phyloP scores from a whole-genome alignment of 495 filamentous ascomycete species.

The Hypoxylon perforatum region DNA sequence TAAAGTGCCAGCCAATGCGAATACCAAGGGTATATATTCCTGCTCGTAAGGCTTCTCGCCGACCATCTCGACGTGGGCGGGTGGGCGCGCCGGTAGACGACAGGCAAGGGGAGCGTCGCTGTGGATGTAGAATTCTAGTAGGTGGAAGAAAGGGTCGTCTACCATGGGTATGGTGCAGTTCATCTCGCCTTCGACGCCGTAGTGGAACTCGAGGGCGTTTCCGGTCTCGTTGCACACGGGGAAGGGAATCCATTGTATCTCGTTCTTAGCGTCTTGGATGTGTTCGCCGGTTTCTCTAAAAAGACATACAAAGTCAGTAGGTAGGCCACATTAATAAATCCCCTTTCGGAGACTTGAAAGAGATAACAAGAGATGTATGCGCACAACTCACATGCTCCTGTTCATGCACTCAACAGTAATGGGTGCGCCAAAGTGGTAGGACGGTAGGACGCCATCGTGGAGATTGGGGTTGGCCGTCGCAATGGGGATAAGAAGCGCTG shows the following conservation, averaged over 20 bases:
- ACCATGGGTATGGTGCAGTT: conserved; percentile 92
- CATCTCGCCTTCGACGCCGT: conserved; percentile 84
- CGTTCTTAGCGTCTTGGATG: conserved; percentile 80
- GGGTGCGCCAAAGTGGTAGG: conserved; percentile 61
- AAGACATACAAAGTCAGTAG: background rate
- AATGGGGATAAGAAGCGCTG: conserved; percentile 16
- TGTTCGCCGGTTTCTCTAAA: conserved; percentile 73
- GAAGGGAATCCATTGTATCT: conserved; percentile 95
- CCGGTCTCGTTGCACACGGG: conserved; percentile 90
- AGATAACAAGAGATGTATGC: background rate
- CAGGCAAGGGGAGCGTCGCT: conserved; percentile 93
- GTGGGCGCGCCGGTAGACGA: conserved; percentile 84
- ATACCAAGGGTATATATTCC: conserved; percentile 75
- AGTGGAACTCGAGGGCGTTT: conserved; percentile 81
- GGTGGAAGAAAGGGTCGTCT: conserved; percentile 91
- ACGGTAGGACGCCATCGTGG: conserved; percentile 49
- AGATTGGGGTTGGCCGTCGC: conserved; percentile 33
- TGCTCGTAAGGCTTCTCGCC: conserved; percentile 55
- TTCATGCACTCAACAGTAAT: conserved; percentile 67
- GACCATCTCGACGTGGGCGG: conserved; percentile 57
- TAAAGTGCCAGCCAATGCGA: conserved; percentile 88
- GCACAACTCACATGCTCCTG: conserved; percentile 60
- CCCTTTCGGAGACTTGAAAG: background rate
- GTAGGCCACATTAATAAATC: conserved; percentile 8
- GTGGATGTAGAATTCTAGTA: conserved; percentile 98